phyloP scores from a whole-genome alignment of 179 eudicot genomes.

The Dionaea muscipula region DNA sequence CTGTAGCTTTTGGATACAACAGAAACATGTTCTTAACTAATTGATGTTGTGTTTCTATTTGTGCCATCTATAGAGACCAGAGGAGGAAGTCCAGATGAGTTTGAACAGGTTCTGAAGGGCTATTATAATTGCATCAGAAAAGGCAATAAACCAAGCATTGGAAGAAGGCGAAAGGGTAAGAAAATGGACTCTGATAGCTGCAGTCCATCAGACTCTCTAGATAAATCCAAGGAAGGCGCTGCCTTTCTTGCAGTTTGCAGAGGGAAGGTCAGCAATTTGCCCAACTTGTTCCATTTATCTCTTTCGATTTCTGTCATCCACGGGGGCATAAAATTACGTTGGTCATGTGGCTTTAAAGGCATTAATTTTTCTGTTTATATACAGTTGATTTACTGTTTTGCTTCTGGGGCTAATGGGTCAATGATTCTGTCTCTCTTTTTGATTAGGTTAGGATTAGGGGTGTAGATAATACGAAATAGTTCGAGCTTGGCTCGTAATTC shows the following conservation, averaged over 20 bases:
- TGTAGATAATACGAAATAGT: too few relatives aligned
- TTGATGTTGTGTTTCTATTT: neutral
- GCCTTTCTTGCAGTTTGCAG: constrained; percentile 96
- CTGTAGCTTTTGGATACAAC: neutral
- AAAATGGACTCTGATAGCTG: constrained; percentile 18
- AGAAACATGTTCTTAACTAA: neutral
- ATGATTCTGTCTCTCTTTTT: too few relatives aligned
- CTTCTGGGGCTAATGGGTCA: too few relatives aligned
- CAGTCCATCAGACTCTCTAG: constrained; percentile 18
- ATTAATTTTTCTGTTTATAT: too few relatives aligned
- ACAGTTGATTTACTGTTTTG: too few relatives aligned
- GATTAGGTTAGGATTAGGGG: too few relatives aligned
- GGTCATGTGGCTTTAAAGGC: too few relatives aligned
- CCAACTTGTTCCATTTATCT: neutral
- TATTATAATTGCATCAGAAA: constrained; percentile 55
- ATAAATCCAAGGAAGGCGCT: constrained; percentile 46
- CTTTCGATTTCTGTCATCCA: neutral
- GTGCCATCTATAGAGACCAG: constrained; percentile 48
- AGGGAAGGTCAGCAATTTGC: constrained; percentile 58
- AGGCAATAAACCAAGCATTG: constrained; percentile 29
- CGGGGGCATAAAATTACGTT: neutral
- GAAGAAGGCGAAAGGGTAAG: constrained; percentile 25
- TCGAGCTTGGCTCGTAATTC: too few relatives aligned
- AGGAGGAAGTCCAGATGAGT: constrained; percentile 78
- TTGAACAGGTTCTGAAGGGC: constrained; percentile 56